A percentile compares a stretch with the other conserved stretches of the same genome.
Evolutionary conservation across 163 green algal species (phyloP).

Genomic region (Scenedesmus sp.): DNA sequence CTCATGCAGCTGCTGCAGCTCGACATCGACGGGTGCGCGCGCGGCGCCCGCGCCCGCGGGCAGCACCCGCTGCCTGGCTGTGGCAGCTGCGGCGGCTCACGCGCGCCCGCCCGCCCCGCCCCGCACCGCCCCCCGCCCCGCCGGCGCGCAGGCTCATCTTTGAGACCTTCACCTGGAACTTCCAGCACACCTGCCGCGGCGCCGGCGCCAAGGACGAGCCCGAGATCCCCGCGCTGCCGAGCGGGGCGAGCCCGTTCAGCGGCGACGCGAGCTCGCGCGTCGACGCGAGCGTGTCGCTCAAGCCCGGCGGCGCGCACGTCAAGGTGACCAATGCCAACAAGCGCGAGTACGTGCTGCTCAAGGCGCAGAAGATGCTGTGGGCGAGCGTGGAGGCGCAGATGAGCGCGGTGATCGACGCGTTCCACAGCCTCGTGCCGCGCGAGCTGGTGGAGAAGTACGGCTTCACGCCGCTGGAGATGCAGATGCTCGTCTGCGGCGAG

Average conservation of each 20-base stretch:
- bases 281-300: constrained; percentile 58
- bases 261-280: constrained; percentile 26
- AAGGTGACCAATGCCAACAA: constrained; percentile 70
- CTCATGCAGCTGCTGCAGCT: constrained; percentile 69
- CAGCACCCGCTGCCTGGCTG: not conserved
- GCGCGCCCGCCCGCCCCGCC: not conserved
- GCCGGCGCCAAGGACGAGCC: constrained; percentile 37
- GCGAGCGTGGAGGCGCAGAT: constrained; percentile 67
- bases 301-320: constrained; percentile 65
- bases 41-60: not conserved
- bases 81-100: not conserved
- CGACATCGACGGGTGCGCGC: constrained; percentile 63
- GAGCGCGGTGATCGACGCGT: constrained; percentile 66
- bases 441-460: constrained; percentile 65
- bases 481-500: constrained; percentile 71
- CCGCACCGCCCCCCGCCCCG: not conserved
- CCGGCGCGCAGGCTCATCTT: constrained; percentile 68
- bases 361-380: constrained; percentile 73
- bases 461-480: constrained; percentile 55
- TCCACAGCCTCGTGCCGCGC: constrained; percentile 65
- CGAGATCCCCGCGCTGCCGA: constrained; percentile 44
- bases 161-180: constrained; percentile 67
- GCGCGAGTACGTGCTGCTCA: constrained; percentile 72
- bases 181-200: constrained; percentile 55
- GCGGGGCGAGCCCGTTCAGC: constrained; percentile 32